Evolutionary conservation across 208 protist genomes (phyloP).

Genomic region (Novymonas esmeraldas): DNA sequence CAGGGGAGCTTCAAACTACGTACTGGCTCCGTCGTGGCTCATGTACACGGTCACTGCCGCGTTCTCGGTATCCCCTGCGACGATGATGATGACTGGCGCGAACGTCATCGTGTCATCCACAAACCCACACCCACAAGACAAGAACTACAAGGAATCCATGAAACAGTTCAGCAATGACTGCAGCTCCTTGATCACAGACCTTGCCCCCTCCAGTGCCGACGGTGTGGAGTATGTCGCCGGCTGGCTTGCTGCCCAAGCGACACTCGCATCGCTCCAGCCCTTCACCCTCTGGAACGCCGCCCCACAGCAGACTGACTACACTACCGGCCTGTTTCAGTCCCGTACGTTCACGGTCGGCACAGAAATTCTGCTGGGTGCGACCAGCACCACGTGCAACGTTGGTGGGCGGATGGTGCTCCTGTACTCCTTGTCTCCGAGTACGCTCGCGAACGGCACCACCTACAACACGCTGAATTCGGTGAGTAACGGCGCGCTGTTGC

Average conservation of each 20-base stretch:
- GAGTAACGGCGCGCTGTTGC: slow-evolving; percentile 5
- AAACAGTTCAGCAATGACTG: background rate
- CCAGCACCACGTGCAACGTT: slow-evolving; percentile 13
- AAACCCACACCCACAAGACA: slow-evolving; percentile 26
- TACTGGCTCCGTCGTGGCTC: slow-evolving; percentile 25
- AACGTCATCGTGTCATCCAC: slow-evolving; percentile 19
- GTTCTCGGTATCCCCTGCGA: background rate
- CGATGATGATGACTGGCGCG: background rate
- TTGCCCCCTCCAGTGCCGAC: background rate
- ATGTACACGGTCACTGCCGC: slow-evolving; percentile 1
- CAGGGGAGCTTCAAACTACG: too few relatives aligned
- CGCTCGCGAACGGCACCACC: background rate
- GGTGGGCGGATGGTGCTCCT: slow-evolving; percentile 30
- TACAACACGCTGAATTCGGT: slow-evolving; percentile 19
- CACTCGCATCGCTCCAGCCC: slow-evolving; percentile 5
- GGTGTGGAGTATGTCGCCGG: slow-evolving; percentile 7
- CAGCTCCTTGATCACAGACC: background rate
- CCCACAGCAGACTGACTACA: slow-evolving; percentile 2
- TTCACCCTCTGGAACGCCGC: background rate
- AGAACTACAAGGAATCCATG: slow-evolving; percentile 4
- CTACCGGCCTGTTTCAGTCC: background rate
- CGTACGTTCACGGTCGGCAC: slow-evolving; percentile 13
- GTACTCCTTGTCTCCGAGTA: slow-evolving; percentile 7
- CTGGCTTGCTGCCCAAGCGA: slow-evolving; percentile 11
- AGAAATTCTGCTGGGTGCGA: slow-evolving; percentile 11